Percentiles rank a stretch among this genome's conserved stretches.
Conservation (phyloP, 352 stramenopile genomes). For the Pythium brassicae region DNA sequence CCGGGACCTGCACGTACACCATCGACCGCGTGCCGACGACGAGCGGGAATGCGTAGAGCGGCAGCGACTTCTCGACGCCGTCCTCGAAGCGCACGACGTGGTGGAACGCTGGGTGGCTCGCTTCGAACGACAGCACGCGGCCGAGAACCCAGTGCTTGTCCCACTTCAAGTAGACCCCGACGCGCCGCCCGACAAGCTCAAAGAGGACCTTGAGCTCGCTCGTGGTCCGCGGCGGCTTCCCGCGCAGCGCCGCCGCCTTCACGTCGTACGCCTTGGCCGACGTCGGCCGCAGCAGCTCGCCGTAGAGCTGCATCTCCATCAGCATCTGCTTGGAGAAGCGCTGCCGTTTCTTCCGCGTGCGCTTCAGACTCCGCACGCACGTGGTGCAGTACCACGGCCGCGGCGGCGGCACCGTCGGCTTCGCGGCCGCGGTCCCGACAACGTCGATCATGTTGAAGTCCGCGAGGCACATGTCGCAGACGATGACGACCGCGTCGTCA, state of each 20-base stretch:
- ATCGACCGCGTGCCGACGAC: constrained; percentile 61
- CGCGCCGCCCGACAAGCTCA: constrained; percentile 57
- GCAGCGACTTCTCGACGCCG: constrained; percentile 45
- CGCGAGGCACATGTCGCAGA: constrained; percentile 74
- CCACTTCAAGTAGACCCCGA: constrained; percentile 67
- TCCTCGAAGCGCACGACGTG: constrained; percentile 76
- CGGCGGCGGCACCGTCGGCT: constrained; percentile 40
- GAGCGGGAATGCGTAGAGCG: constrained; percentile 67
- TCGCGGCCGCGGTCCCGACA: constrained; percentile 30
- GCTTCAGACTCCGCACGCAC: constrained; percentile 66
- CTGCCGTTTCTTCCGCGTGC: constrained; percentile 72
- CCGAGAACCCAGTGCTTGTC: constrained; percentile 80
- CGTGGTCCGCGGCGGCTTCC: constrained; percentile 39
- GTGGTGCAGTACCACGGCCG: constrained; percentile 70
- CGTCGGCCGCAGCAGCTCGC: constrained; percentile 53
- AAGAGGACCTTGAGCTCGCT: constrained; percentile 52
- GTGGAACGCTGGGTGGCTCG: constrained; percentile 34
- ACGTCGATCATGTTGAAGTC: constrained; percentile 74
- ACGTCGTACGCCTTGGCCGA: constrained; percentile 60
- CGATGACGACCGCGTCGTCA: constrained; percentile 45
- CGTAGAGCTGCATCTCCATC: constrained; percentile 78
- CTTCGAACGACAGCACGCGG: constrained; percentile 57
- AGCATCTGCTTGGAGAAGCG: constrained; percentile 85
- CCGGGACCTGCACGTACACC: constrained; percentile 65
- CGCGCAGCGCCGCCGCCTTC: constrained; percentile 32